These are phyloP conservation scores for Tephrocybe rancida DNA, from an alignment of 768 basidiomycete species.

Conservation along the genomic window DNA sequence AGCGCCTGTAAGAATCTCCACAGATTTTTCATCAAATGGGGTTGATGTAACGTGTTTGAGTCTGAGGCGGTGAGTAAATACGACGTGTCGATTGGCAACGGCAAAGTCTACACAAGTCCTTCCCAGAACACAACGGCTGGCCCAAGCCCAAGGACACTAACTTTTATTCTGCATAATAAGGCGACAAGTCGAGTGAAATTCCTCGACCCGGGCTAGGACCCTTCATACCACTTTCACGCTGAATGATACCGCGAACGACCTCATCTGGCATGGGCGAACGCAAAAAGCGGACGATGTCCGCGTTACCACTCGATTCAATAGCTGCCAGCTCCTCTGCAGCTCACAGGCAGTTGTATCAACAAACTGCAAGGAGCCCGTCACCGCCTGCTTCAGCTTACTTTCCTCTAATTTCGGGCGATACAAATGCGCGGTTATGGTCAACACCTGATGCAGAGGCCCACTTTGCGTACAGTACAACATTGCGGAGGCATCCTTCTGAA, in stretches of 20 bases:
- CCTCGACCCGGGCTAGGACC: neutral
- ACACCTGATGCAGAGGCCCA: slow-evolving; percentile 68
- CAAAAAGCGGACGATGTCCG: slow-evolving; percentile 41
- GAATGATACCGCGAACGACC: slow-evolving; percentile 24
- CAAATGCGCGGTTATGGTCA: slow-evolving; percentile 53
- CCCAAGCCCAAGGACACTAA: neutral
- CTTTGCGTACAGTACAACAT: slow-evolving; percentile 83
- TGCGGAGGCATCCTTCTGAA: slow-evolving; percentile 67
- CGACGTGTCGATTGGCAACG: slow-evolving; percentile 17
- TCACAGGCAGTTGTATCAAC: slow-evolving; percentile 26
- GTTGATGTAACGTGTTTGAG: slow-evolving; percentile 14
- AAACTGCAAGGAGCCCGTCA: slow-evolving; percentile 45
- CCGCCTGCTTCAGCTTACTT: slow-evolving; percentile 87
- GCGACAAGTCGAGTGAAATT: neutral
- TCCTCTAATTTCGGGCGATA: slow-evolving; percentile 53
- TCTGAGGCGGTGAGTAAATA: slow-evolving; percentile 11
- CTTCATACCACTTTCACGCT: neutral
- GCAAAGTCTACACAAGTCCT: neutral
- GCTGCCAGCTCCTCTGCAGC: slow-evolving; percentile 40
- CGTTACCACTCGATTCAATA: slow-evolving; percentile 32
- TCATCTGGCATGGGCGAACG: slow-evolving; percentile 45
- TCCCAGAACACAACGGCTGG: slow-evolving; percentile 8
- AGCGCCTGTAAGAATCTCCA: no score
- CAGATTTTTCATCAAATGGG: slow-evolving; percentile 5
- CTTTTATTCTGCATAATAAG: neutral